A percentile compares a stretch with the other conserved stretches of the same genome.
phyloP scores from a whole-genome alignment of 2,329 filamentous ascomycete genomes.

The Calonectria henricotiae region DNA sequence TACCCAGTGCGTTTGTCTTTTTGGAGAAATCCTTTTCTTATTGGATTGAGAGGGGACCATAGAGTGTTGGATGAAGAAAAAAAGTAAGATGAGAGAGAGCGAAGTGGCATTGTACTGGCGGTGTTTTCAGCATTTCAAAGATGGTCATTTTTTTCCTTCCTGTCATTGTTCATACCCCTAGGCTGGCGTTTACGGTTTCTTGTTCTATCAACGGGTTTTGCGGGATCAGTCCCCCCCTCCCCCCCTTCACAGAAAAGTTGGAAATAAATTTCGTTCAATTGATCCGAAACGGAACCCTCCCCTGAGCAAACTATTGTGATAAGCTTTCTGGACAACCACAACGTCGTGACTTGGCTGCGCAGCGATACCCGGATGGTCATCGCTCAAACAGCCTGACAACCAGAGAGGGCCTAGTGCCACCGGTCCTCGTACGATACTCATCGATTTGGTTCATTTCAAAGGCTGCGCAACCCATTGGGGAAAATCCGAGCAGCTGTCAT shows the following conservation, averaged over 20 bases:
- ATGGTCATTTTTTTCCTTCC: conserved; percentile 2
- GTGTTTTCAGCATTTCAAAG: conserved; percentile 29
- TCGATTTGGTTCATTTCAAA: neutral
- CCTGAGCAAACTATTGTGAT: conserved; percentile 6
- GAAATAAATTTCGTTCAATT: conserved; percentile 34
- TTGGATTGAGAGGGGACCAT: neutral
- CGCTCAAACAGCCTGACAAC: neutral
- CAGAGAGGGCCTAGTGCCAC: conserved; percentile 1
- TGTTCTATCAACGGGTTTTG: conserved; percentile 10
- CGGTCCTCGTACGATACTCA: conserved; percentile 17
- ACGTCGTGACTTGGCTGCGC: conserved; percentile 3
- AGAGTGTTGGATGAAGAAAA: neutral
- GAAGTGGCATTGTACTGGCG: conserved; percentile 11
- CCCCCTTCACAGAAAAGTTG: conserved; percentile 2
- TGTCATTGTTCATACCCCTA: conserved; percentile 28
- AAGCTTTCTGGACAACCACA: conserved; percentile 20
- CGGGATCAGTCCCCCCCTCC: neutral
- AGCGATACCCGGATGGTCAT: conserved; percentile 18
- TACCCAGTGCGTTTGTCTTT: conserved; percentile 25
- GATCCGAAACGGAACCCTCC: conserved; percentile 28
- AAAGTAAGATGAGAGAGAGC: neutral
- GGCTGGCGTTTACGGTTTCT: conserved; percentile 32
- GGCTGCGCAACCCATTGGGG: neutral
- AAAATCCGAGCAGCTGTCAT: conserved; percentile 25
- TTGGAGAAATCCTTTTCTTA: conserved; percentile 1